These are phyloP conservation scores for Eutypa lata DNA, from an alignment of 2,329 filamentous ascomycete genomes.

Conservation along the genomic window DNA sequence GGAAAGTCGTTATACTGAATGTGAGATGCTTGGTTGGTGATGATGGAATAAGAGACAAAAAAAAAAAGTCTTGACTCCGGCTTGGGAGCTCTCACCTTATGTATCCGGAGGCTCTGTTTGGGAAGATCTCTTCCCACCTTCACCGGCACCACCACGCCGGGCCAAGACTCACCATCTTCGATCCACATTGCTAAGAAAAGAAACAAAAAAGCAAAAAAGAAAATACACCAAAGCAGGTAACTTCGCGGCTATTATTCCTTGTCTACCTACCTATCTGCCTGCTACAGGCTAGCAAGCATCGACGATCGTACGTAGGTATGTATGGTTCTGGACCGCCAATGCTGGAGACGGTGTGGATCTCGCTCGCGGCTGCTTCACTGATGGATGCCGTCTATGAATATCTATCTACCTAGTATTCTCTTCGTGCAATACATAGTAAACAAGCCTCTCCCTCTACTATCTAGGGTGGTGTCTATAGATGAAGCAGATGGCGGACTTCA, in stretches of 20 bases:
- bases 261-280: neutral
- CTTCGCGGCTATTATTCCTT: neutral
- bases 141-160: neutral
- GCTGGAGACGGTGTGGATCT: too few relatives aligned
- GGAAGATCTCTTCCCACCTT: slow-evolving; percentile 5
- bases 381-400: too few relatives aligned
- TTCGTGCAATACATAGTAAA: too few relatives aligned
- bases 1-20: slow-evolving; percentile 20
- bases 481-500: slow-evolving; percentile 24
- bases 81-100: slow-evolving; percentile 17
- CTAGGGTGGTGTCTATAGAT: slow-evolving; percentile 10
- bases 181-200: neutral
- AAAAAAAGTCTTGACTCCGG: slow-evolving; percentile 4
- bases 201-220: too few relatives aligned
- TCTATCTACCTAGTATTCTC: neutral
- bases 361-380: neutral
- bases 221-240: neutral
- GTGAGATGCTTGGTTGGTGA: slow-evolving; percentile 16
- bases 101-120: slow-evolving; percentile 10
- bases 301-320: too few relatives aligned
- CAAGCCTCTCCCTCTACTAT: too few relatives aligned
- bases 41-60: slow-evolving; percentile 7
- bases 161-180: neutral
- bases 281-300: too few relatives aligned
- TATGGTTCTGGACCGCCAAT: neutral